phyloP scores from a whole-genome alignment of 2,329 filamentous ascomycete species.

The Fusarium keratoplasticum region DNA sequence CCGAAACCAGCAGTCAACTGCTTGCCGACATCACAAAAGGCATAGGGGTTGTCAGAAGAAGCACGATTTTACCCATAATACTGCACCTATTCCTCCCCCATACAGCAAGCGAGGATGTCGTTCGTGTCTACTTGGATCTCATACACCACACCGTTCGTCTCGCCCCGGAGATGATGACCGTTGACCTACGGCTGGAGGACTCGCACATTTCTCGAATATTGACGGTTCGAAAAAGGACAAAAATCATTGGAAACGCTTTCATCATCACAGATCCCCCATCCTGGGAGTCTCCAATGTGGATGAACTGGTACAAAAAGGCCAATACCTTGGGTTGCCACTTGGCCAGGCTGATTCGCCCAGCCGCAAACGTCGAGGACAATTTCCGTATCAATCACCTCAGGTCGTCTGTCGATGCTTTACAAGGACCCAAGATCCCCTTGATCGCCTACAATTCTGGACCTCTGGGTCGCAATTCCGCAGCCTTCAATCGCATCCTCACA shows the following conservation, averaged over 20 bases:
- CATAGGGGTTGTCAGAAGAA: slow-evolving; percentile 70
- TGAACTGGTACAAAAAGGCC: slow-evolving; percentile 68
- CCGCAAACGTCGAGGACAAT: slow-evolving; percentile 70
- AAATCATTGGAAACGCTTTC: slow-evolving; percentile 70
- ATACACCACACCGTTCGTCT: slow-evolving; percentile 70
- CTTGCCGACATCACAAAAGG: slow-evolving; percentile 66
- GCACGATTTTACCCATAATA: slow-evolving; percentile 70
- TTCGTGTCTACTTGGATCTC: slow-evolving; percentile 63
- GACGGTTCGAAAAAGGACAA: slow-evolving; percentile 64
- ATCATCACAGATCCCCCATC: slow-evolving; percentile 54
- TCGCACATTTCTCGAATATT: slow-evolving; percentile 62
- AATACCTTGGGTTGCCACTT: slow-evolving; percentile 69
- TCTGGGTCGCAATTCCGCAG: slow-evolving; percentile 72
- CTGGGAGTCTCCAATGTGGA: slow-evolving; percentile 69
- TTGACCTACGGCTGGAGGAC: slow-evolving; percentile 70
- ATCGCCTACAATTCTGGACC: slow-evolving; percentile 74
- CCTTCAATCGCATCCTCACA: slow-evolving; percentile 74
- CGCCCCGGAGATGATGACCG: slow-evolving; percentile 70
- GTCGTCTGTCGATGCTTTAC: slow-evolving; percentile 57
- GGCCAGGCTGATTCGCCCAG: slow-evolving; percentile 70
- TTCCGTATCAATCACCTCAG: slow-evolving; percentile 69
- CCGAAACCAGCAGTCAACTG: slow-evolving; percentile 45
- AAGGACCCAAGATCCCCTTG: slow-evolving; percentile 61
- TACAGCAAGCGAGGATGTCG: slow-evolving; percentile 31
- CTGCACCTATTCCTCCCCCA: slow-evolving; percentile 59